These are phyloP conservation scores for Eremomyces bilateralis DNA, from an alignment of 495 filamentous ascomycete genomes.

Conservation along the genomic window DNA sequence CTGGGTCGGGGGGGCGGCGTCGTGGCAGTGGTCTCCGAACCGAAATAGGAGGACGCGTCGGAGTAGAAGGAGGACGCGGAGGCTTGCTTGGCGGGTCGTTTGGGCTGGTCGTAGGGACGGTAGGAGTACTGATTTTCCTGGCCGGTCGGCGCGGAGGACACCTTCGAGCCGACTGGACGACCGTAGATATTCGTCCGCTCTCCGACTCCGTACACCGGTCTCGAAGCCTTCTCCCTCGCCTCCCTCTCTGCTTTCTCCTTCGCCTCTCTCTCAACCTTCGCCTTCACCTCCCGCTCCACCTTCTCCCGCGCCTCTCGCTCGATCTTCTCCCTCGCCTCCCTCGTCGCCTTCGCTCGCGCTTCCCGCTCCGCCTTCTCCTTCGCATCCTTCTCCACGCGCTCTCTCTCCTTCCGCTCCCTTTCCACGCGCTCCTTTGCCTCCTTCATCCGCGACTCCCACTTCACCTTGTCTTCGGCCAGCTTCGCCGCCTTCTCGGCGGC, in stretches of 20 bases:
- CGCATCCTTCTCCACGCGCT: slow-evolving; percentile 9
- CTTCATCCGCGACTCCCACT: slow-evolving; percentile 29
- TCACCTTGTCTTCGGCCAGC: slow-evolving; percentile 22
- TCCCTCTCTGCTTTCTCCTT: slow-evolving; percentile 21
- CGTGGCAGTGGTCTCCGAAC: slow-evolving; percentile 69
- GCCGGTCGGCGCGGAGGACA: slow-evolving; percentile 29
- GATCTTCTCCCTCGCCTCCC: slow-evolving; percentile 8
- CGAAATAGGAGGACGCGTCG: slow-evolving; percentile 31
- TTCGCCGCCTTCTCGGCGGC: slow-evolving; percentile 20
- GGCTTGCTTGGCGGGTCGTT: slow-evolving; percentile 26
- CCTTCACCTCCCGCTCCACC: slow-evolving; percentile 26
- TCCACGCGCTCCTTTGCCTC: slow-evolving; percentile 18
- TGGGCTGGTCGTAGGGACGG: slow-evolving; percentile 66
- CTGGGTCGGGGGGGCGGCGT: slow-evolving; percentile 63
- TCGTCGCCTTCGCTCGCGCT: slow-evolving; percentile 14
- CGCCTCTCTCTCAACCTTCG: slow-evolving; percentile 22
- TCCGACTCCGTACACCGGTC: slow-evolving; percentile 10
- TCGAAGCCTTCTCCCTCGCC: slow-evolving; percentile 16
- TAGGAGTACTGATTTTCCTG: slow-evolving; percentile 44
- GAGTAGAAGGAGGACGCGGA: slow-evolving; percentile 59
- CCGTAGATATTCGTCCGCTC: slow-evolving; percentile 13
- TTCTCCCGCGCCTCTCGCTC: slow-evolving; percentile 16
- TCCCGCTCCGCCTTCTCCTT: slow-evolving; percentile 16
- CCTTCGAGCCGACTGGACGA: slow-evolving; percentile 12
- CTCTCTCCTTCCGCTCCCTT: slow-evolving; percentile 20